These are phyloP conservation scores for Cercospora sesami DNA, from an alignment of 2,329 filamentous ascomycete genomes.

Conservation along the genomic window DNA sequence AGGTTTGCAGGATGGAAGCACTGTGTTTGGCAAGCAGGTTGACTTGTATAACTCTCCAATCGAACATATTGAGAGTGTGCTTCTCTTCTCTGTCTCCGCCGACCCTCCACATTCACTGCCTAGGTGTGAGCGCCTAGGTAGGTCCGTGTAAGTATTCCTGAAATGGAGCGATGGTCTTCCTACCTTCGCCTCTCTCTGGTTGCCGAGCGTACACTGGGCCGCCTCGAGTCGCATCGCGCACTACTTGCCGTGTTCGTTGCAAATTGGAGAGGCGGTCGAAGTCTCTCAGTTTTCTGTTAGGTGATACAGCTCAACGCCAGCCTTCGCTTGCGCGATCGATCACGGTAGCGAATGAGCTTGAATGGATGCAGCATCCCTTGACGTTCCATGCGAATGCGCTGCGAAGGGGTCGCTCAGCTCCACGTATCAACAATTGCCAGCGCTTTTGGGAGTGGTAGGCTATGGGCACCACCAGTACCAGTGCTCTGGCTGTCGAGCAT, in stretches of 20 bases:
- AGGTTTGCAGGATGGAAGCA: neutral
- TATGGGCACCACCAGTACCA: neutral
- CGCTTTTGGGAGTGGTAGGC: neutral
- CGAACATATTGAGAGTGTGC: conserved; percentile 1
- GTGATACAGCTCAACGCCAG: neutral
- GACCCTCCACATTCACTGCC: neutral
- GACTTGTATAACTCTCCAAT: conserved; percentile 1
- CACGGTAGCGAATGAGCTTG: neutral
- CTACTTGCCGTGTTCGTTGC: neutral
- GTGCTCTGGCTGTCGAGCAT: neutral
- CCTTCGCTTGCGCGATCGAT: neutral
- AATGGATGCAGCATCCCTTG: neutral
- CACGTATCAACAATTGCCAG: neutral
- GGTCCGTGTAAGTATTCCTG: neutral
- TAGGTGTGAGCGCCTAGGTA: neutral
- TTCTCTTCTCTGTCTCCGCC: neutral
- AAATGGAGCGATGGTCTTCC: neutral
- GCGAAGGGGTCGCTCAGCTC: neutral
- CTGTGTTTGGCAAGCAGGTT: neutral
- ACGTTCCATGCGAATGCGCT: neutral
- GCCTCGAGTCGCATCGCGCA: neutral
- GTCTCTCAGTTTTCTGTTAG: neutral
- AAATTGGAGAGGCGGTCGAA: neutral
- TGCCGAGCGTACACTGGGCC: neutral
- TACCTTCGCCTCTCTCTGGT: neutral